Base-by-base conservation (phyloP, 257 asterid genomes). In the Verbascum thapsus region DNA sequence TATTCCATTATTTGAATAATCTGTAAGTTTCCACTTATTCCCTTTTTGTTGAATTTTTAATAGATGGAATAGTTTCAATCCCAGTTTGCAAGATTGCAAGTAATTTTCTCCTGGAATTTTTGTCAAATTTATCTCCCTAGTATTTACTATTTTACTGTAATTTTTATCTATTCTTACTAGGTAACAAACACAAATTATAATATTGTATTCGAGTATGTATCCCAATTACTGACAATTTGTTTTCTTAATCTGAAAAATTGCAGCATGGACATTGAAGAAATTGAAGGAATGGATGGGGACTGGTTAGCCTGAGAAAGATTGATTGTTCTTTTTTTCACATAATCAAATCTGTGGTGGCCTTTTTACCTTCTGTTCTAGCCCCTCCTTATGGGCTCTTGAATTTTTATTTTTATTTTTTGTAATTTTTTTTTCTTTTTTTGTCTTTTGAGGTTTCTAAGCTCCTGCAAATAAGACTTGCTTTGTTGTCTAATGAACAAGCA, bases 211-310 rank as follows among this genome's bases (percentile, higher is more conserved):
- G 10, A 18, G 30, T 15, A 13, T 38, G 13, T 45, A 40, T 51
- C 23, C n/a, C 55, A 22, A 53, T 18, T 59, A 53, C 62, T 61
- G 68, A 66, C 32, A 20, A 50, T 10, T 67, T 8, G 7, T 16
- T 45, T 23, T 37, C 61, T 19, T 5, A 26, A 26, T 56, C 35
- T 54, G 4, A 53, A 35, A 53, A 7, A n/a, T 64, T 74, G 84
- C 95, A 91, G 97, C 75, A 81, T 90, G 95, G 97, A 87, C 69
- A 90, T 90, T 40, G 96, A 78, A 68, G 98, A 85, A 73, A 90
- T 87, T 66, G 96, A 90, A 74, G 95, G 85, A 41, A 87, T 87
- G 83, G 91, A 90, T 66, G 97, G 75, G 54, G 98, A 85, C 61
- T 90, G 98, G 96, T 76, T 86, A 61, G 83, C 92, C 74, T 86